phyloP scores from a whole-genome alignment of 768 basidiomycete genomes.

The Boletus rubroflammeus region DNA sequence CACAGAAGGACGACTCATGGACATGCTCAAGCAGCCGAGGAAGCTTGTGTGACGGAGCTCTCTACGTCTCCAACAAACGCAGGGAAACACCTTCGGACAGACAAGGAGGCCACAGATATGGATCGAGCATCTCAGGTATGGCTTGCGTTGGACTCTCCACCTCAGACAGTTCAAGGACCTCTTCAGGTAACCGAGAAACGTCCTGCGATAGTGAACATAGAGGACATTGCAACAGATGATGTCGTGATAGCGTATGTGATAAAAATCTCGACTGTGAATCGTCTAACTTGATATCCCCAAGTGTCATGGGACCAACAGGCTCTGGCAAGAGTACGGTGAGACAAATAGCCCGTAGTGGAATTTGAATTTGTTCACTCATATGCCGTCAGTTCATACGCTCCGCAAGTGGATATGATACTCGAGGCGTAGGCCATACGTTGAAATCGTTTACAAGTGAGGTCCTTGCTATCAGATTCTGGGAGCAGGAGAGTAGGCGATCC shows the following conservation, averaged over 20 bases:
- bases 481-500: not conserved
- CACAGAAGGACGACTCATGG: not conserved
- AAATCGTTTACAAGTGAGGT: slow-evolving; percentile 12
- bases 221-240: not conserved
- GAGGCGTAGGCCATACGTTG: slow-evolving; percentile 6
- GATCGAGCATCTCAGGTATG: not conserved
- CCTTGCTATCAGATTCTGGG: not conserved
- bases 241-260: slow-evolving; percentile 11
- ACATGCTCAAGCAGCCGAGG: not conserved
- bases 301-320: slow-evolving; percentile 22
- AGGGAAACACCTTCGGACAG: not conserved
- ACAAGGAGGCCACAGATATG: not conserved
- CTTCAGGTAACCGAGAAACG: not conserved
- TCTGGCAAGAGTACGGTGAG: slow-evolving; percentile 7
- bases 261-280: not conserved
- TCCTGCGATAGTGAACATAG: not conserved
- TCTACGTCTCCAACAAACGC: not conserved
- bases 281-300: not conserved
- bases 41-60: accelerated
- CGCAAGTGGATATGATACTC: not conserved
- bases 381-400: slow-evolving; percentile 7
- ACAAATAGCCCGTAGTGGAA: not conserved
- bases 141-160: not conserved
- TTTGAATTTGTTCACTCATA: not conserved
- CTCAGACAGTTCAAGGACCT: not conserved